phyloP scores from a whole-genome alignment of 148 eudicot genomes.

The Vaccinium vitisidaea region DNA sequence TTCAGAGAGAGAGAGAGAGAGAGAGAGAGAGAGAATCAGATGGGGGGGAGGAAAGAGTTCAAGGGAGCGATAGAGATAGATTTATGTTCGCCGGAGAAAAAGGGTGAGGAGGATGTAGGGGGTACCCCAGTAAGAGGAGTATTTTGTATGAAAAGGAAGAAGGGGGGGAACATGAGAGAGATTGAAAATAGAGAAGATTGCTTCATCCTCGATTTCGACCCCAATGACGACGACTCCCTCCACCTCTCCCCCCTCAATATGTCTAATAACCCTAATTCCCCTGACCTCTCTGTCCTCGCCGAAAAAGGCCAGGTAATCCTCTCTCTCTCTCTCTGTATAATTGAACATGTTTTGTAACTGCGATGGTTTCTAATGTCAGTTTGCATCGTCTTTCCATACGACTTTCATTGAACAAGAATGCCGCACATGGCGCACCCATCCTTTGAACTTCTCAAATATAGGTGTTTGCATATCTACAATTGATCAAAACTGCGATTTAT shows the following conservation, averaged over 20 bases:
- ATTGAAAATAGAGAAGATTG: slow-evolving; percentile 61
- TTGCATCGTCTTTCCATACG: neutral
- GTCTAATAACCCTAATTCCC: slow-evolving; percentile 17
- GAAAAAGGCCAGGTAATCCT: slow-evolving; percentile 53
- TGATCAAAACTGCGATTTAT: too few relatives aligned
- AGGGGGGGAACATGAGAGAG: slow-evolving; percentile 25
- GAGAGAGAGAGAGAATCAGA: neutral
- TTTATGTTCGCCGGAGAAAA: neutral
- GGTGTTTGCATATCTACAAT: too few relatives aligned
- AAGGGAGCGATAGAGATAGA: neutral
- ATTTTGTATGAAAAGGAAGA: slow-evolving; percentile 38
- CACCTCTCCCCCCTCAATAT: neutral
- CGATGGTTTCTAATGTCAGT: neutral
- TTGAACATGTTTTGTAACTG: neutral
- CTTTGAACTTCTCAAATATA: neutral
- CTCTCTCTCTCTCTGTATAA: neutral
- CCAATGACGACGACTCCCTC: slow-evolving; percentile 19
- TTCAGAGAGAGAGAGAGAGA: neutral
- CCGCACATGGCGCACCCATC: neutral
- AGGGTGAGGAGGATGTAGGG: neutral
- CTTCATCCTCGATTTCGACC: slow-evolving; percentile 64
- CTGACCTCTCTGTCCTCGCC: slow-evolving; percentile 30
- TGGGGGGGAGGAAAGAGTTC: neutral
- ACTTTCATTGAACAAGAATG: neutral
- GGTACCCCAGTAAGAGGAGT: slow-evolving; percentile 32